These are phyloP conservation scores for Candida neerlandica DNA, from an alignment of 1,139 yeast species.

Conservation along the genomic window DNA sequence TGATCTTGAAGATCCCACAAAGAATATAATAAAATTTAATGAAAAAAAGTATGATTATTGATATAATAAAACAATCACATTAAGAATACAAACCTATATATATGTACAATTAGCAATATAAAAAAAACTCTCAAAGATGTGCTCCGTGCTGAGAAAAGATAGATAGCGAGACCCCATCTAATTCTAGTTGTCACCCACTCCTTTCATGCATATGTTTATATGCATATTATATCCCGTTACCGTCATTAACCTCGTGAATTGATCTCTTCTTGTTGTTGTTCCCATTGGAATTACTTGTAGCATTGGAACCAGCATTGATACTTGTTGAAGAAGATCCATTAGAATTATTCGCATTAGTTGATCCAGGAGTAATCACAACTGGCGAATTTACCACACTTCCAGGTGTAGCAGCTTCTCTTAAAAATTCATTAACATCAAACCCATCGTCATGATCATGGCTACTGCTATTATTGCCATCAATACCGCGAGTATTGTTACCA, in stretches of 20 bases:
- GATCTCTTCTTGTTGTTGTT: conserved; percentile 17
- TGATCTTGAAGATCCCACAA: too few relatives aligned
- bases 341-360: conserved; percentile 3
- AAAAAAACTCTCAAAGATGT: background rate
- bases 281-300: conserved; percentile 10
- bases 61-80: background rate
- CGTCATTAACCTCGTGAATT: conserved; percentile 24
- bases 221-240: conserved; percentile 13
- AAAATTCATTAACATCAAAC: conserved; percentile 43
- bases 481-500: background rate
- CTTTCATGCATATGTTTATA: background rate
- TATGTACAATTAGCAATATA: background rate
- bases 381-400: conserved; percentile 13
- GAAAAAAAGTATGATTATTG: too few relatives aligned
- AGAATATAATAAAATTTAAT: background rate
- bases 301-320: background rate
- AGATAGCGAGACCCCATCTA: too few relatives aligned
- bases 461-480: conserved; percentile 16
- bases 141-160: too few relatives aligned
- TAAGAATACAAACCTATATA: background rate
- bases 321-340: background rate
- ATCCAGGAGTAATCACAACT: conserved; percentile 14
- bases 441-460: conserved; percentile 28
- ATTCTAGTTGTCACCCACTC: background rate
- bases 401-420: conserved; percentile 23